Base-by-base conservation (phyloP, 305 asterid species). In the Fraxinus latifolia region DNA sequence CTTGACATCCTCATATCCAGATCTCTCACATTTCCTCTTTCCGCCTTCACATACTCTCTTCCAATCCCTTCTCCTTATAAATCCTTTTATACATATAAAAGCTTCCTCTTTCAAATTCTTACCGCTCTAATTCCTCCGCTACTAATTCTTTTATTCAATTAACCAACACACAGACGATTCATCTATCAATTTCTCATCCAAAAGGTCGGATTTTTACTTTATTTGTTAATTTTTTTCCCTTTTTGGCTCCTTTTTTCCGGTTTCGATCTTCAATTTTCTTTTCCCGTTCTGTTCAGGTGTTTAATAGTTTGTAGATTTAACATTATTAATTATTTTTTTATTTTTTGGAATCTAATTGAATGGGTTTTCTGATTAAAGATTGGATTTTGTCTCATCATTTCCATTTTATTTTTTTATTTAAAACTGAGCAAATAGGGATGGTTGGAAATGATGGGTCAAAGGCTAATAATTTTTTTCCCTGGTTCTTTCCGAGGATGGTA, bases 61-160 rank as follows among this genome's bases (percentile, higher is more conserved):
- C 12, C 37, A 31, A 76, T 82, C 72, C 53, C 37, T 76, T 72
- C 81, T 15, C 80, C 81, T 72, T 87, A 84, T 87, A 84, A 82
- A 76, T 80, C 86, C 81, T 77, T 76, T 53, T 88, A 72, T 81
- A 84, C 86, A 89, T 82, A 87, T 76, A 89, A 86, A 89, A 87
- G 87, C 89, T 8, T 58, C 3, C 50, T n/a, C 14, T 83, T 90
- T 89, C 86, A 86, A 90, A 87, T 86, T 84, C 86, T 83, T 87
- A 72, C 89, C 92, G 90, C 90, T 89, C 84, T 37, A 62, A 83
- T 84, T 77, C 78, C 27, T 23, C 0, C 23, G 42, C 75, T 31
- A 4, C 75, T 15, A 14, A 70, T 9, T n/a, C 77, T 11, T 27
- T 62, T 39, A 4, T 42, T 14, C n/a, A 31, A 70, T 70, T 70